These are phyloP conservation scores for Stephanodiscus minutulus DNA, from an alignment of 108 stramenopile genomes.

Conservation along the genomic window DNA sequence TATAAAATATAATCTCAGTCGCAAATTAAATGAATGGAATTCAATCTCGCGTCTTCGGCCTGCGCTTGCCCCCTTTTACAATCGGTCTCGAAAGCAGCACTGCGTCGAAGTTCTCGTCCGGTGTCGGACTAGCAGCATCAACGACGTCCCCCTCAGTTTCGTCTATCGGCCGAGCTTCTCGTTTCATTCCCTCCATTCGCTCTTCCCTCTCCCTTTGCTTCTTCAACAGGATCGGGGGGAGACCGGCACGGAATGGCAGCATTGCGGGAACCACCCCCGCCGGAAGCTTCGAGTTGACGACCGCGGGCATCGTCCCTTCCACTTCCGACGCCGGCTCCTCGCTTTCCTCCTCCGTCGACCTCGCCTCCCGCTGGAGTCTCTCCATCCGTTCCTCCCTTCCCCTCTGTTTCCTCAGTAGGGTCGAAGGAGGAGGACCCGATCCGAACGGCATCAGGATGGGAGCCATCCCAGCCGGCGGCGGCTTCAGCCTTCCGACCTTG, in stretches of 20 bases:
- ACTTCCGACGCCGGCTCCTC: neutral
- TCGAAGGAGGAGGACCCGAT: conserved; percentile 38
- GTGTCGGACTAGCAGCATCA: neutral
- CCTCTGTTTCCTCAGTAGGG: conserved; percentile 28
- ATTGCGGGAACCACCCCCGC: conserved; percentile 11
- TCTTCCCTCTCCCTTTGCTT: conserved; percentile 31
- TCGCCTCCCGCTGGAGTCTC: conserved; percentile 18
- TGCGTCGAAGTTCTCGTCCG: neutral
- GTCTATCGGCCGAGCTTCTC: conserved; percentile 12
- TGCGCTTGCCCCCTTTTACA: conserved; percentile 15
- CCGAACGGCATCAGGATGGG: conserved; percentile 34
- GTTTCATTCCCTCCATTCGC: conserved; percentile 16
- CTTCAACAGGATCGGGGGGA: conserved; percentile 23
- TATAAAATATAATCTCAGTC: too few species aligned
- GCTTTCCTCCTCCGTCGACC: neutral
- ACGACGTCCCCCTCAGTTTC: neutral
- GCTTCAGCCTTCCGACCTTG: conserved; percentile 27
- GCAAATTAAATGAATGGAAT: neutral
- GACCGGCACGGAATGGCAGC: conserved; percentile 10
- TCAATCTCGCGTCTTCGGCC: conserved; percentile 6
- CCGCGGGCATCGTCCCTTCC: neutral
- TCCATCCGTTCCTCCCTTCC: conserved; percentile 22
- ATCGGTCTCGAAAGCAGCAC: conserved; percentile 26
- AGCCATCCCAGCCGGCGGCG: conserved; percentile 28
- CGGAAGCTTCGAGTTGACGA: conserved; percentile 12